phyloP scores from a whole-genome alignment of 805 yeast genomes.

The Spathaspora sp. region DNA sequence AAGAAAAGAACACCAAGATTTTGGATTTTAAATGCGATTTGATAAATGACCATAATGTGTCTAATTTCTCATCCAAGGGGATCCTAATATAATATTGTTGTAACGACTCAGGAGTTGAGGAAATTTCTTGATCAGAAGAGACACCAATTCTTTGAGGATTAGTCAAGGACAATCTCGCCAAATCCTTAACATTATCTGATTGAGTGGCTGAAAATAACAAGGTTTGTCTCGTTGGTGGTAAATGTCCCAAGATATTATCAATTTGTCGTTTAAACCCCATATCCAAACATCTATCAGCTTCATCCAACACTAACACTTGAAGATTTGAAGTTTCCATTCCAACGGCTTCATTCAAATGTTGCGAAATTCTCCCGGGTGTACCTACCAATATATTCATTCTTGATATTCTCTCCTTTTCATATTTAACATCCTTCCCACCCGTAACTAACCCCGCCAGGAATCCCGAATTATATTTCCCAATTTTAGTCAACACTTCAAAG shows the following conservation, averaged over 20 bases:
- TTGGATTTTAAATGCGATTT: conserved; percentile 78
- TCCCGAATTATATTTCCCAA: conserved; percentile 62
- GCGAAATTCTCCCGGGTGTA: conserved; percentile 88
- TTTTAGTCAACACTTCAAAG: conserved; percentile 79
- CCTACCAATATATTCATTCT: conserved; percentile 81
- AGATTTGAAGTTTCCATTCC: conserved; percentile 72
- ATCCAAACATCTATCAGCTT: conserved; percentile 89
- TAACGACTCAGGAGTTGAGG: conserved; percentile 77
- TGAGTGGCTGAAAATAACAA: conserved; percentile 86
- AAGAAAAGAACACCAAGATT: conserved; percentile 78
- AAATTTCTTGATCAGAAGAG: conserved; percentile 42
- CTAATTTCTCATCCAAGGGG: conserved; percentile 76
- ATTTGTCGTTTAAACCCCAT: conserved; percentile 87
- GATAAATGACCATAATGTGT: conserved; percentile 80
- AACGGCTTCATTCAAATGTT: conserved; percentile 86
- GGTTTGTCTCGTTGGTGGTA: conserved; percentile 82
- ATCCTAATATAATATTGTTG: conserved; percentile 79
- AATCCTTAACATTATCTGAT: conserved; percentile 74
- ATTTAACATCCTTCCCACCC: conserved; percentile 87
- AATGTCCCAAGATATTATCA: conserved; percentile 72
- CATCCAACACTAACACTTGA: conserved; percentile 80
- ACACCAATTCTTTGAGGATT: conserved; percentile 50
- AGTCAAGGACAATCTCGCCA: conserved; percentile 73
- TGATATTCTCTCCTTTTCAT: conserved; percentile 75
- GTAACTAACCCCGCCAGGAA: conserved; percentile 89